Evolutionary conservation across 1,284 basidiomycete genomes (phyloP), one percentile per base, ranked within the genome.

Genomic region (Rhodotorula mucilaginosa): DNA sequence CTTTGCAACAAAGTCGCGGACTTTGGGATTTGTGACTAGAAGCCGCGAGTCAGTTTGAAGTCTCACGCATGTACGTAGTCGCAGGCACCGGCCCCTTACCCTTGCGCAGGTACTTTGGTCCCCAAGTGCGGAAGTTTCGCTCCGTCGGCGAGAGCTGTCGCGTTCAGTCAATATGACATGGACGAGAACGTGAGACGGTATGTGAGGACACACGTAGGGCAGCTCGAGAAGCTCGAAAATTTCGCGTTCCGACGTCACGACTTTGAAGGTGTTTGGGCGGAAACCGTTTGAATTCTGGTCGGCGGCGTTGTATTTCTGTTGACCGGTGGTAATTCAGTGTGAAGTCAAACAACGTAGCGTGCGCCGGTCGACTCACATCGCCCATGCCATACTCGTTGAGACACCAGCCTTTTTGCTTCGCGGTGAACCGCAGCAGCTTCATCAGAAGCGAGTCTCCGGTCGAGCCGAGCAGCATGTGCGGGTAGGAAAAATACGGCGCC

Each of bases 381-480:
- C 76, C 77, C 70, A 78, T 72, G 13, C 77, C 77, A 54, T 76
- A 74, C 58, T 78, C 78, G 39, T 76, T 77, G 39, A 78, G 34
- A 52, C 74, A 73, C 31, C 68, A 59, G 18, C 72, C 72, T 60
- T 65, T 71, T 58, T 57, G 34, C 67, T 73, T 77, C 8, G 70
- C 77, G n/a, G 62, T 67, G 31, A 64, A 60, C 5, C 70, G 56
- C 34, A 77, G 61, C 7, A 76, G 61, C 61, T 74, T 72, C 65
- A 75, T 73, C 26, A 73, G 54, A 0, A 75, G 56, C 2, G 67
- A 51, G 58, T 75, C 74, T 5, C 74, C 74, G 31, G 57, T 65
- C 12, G 64, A 67, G 3, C 72, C 72, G 49, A 70, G 65, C 23
- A 67, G 65, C 58, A 70, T 71, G 68, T 75, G 71, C 0, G 69